Base-by-base conservation (phyloP, 371 early-diverging fungal genomes). In the Polyrhizophydium stewartii region DNA sequence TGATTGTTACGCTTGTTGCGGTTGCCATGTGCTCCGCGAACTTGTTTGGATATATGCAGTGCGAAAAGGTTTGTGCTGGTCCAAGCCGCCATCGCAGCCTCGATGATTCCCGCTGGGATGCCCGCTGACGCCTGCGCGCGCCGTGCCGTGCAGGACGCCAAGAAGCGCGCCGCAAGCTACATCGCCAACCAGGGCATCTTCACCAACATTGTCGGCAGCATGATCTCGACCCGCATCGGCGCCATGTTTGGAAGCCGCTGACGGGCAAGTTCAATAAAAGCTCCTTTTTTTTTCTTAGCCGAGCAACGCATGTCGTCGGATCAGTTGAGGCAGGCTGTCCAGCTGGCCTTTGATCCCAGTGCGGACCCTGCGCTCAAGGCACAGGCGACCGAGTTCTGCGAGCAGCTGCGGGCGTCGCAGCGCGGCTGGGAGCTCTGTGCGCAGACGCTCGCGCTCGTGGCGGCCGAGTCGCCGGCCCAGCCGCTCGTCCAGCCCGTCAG, bases 21-120 rank as follows among this genome's bases (percentile, higher is more conserved):
- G 71, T 96, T 32, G 66, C 85, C 1, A 73, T 96, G 65, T 92
- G 88, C 68, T 72, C 84, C 57, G 92, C 97, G 41, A 97, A 97
- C 65, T 86, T 96, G 35, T 76, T 92, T 65, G 97, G 97, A n/a
- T 97, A 96, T 66, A 89, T 91, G 28, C 85, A 89, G 60, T 96
- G 96, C 65, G 95, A 97, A 71, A 93, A 93, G 84, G 93, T 79
- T 59, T 28, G 47, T 50, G 28, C 35, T 5, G 38, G 24, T 6
- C 56, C 9, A 37, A 22, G 53, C 12, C 28, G 57, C 21, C 9
- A 21, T 21, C 10, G 31, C 24, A 31, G 24, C 1, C 6, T 28
- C n/a, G n/a, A n/a, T n/a, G n/a, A n/a, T n/a, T n/a, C n/a, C 40
- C 40, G 40, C 19, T 40, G 10, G 19, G 19, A 40, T 40, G 40